Percentiles rank a stretch among this genome's conserved stretches.
These are phyloP conservation scores for Fusarium pininemorale DNA, from an alignment of 2,329 filamentous ascomycete species.

Conservation along the genomic window DNA sequence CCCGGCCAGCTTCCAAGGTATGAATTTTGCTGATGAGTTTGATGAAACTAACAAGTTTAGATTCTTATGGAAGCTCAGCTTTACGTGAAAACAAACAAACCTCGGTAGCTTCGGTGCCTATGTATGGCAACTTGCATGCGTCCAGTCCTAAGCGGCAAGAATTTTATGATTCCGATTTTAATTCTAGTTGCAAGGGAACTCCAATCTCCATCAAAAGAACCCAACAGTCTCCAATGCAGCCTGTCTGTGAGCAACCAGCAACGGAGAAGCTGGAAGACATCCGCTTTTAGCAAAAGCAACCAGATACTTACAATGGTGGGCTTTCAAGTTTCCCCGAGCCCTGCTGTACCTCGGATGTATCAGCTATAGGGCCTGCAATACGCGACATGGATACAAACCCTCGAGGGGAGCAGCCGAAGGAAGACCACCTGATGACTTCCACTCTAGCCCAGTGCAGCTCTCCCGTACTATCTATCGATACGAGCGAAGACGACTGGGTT, in stretches of 20 bases:
- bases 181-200: not conserved
- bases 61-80: not conserved
- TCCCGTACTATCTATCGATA: conserved; percentile 43
- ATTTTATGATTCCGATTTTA: not conserved
- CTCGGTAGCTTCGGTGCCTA: not conserved
- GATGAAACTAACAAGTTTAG: not conserved
- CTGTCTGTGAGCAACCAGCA: not conserved
- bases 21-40: not conserved
- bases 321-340: not conserved
- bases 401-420: not conserved
- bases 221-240: conserved; percentile 11
- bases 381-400: not conserved
- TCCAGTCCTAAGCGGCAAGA: not conserved
- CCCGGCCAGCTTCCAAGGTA: not conserved
- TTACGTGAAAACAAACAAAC: not conserved
- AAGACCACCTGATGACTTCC: not conserved
- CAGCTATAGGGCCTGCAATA: not conserved
- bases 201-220: not conserved
- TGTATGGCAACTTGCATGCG: not conserved
- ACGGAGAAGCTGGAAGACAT: not conserved
- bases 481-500: conserved; percentile 36
- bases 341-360: conserved; percentile 4
- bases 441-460: conserved; percentile 42
- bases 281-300: conserved; percentile 11
- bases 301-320: not conserved